phyloP scores from a whole-genome alignment of 495 filamentous ascomycete species.

The Pseudotulostoma volvatum region DNA sequence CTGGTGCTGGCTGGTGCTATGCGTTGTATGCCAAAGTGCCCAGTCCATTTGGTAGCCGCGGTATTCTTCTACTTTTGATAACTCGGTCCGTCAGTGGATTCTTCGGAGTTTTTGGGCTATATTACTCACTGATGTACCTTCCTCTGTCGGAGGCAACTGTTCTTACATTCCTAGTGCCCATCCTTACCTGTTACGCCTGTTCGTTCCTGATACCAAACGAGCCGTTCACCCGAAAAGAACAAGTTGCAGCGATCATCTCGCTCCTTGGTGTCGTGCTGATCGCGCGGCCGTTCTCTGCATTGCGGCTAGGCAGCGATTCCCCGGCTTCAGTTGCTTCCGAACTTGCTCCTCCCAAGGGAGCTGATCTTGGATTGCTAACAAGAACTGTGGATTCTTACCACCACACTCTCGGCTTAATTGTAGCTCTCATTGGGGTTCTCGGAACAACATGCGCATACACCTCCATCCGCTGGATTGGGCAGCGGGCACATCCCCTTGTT shows the following conservation, averaged over 20 bases:
- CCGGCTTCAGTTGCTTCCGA: constrained; percentile 32
- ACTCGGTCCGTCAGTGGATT: constrained; percentile 61
- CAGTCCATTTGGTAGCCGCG: constrained; percentile 50
- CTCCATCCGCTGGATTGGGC: constrained; percentile 69
- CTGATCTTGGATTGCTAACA: background rate
- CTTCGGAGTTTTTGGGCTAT: constrained; percentile 68
- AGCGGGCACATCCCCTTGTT: constrained; percentile 67
- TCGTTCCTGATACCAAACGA: constrained; percentile 55
- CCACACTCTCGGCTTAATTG: constrained; percentile 52
- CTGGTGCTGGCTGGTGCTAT: constrained; percentile 48
- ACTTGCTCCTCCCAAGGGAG: background rate
- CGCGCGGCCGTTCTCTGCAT: constrained; percentile 45
- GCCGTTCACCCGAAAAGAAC: constrained; percentile 63
- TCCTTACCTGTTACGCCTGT: constrained; percentile 69
- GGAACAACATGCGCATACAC: constrained; percentile 67
- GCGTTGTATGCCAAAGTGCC: constrained; percentile 56
- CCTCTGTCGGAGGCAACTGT: constrained; percentile 85
- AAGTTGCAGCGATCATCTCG: constrained; percentile 59
- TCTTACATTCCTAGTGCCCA: constrained; percentile 76
- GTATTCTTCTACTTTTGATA: constrained; percentile 50
- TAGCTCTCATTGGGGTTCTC: constrained; percentile 66
- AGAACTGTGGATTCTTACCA: constrained; percentile 30
- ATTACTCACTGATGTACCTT: constrained; percentile 75
- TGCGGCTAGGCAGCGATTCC: background rate
- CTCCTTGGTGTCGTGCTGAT: constrained; percentile 74